A percentile compares a stretch with the other conserved stretches of the same genome.
These are phyloP conservation scores for Ophiostoma himal-ulmi DNA, from an alignment of 2,329 filamentous ascomycete species.

Conservation along the genomic window DNA sequence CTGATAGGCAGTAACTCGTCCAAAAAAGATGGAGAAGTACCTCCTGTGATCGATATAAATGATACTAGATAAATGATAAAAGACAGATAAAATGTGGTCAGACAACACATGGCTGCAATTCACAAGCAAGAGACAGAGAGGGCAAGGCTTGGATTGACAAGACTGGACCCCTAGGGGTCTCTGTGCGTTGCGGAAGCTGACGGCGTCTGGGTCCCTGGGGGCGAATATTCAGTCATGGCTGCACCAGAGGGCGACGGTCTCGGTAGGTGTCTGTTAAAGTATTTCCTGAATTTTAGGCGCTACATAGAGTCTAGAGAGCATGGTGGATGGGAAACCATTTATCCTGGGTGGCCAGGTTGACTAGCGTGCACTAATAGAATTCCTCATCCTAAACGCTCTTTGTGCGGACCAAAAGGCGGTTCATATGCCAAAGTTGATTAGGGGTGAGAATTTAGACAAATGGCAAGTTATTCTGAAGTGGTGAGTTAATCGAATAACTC, in stretches of 20 bases:
- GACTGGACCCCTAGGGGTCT: conserved; percentile 9
- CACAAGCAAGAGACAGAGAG: background rate
- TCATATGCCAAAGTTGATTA: background rate
- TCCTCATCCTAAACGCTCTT: background rate
- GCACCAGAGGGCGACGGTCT: background rate
- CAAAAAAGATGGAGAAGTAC: background rate
- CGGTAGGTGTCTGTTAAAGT: background rate
- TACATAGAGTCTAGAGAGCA: background rate
- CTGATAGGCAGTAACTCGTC: background rate
- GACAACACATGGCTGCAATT: background rate
- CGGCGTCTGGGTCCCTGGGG: conserved; percentile 1
- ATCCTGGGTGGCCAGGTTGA: background rate
- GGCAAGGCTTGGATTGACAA: background rate
- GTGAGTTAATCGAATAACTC: background rate
- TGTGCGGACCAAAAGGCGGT: background rate
- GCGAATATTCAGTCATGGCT: background rate
- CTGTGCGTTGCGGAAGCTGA: background rate
- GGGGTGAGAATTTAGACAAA: background rate
- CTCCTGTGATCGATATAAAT: background rate
- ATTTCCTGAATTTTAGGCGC: background rate
- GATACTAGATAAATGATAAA: background rate
- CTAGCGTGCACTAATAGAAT: background rate
- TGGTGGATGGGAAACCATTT: background rate
- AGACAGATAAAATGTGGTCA: background rate
- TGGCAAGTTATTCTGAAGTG: background rate